phyloP scores from a whole-genome alignment of 2,329 filamentous ascomycete species.

The Xylariomycetidae sp. region DNA sequence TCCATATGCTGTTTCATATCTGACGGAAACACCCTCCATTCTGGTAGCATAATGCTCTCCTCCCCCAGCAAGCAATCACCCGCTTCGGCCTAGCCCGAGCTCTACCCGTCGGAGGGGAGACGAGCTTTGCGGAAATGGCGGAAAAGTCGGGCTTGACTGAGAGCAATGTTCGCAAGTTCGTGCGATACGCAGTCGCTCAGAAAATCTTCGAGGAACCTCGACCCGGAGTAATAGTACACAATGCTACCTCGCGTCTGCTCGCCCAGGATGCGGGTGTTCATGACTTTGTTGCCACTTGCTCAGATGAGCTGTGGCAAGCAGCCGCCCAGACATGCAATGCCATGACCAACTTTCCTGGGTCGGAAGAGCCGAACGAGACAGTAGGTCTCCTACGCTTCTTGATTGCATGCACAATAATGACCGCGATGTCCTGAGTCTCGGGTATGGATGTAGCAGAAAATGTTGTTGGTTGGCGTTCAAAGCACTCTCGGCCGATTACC shows the following conservation, averaged over 20 bases:
- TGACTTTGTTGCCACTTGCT: constrained; percentile 9
- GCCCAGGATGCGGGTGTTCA: constrained; percentile 11
- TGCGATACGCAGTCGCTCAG: constrained; percentile 6
- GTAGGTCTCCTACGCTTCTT: too few species aligned
- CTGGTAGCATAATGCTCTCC: too few species aligned
- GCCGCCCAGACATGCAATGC: constrained; percentile 10
- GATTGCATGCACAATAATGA: too few species aligned
- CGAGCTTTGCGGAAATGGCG: constrained; percentile 13
- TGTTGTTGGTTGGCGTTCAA: not conserved
- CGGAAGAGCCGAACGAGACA: constrained; percentile 13
- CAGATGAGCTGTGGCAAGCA: constrained; percentile 14
- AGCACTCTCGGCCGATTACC: not conserved
- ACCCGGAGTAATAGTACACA: constrained; percentile 11
- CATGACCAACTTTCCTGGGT: constrained; percentile 9
- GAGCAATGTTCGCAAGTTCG: constrained; percentile 6
- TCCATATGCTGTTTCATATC: too few species aligned
- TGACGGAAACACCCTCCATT: too few species aligned
- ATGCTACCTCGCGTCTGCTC: constrained; percentile 10
- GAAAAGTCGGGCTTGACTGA: constrained; percentile 7
- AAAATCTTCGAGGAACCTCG: constrained; percentile 10
- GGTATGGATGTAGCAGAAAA: too few species aligned
- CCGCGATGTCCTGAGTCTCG: too few species aligned
- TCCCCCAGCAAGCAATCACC: constrained; percentile 15
- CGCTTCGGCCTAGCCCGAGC: constrained; percentile 13
- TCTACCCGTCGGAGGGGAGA: constrained; percentile 11